These are phyloP conservation scores for Phytophthora pistaciae DNA, from an alignment of 352 stramenopile species.

Conservation along the genomic window DNA sequence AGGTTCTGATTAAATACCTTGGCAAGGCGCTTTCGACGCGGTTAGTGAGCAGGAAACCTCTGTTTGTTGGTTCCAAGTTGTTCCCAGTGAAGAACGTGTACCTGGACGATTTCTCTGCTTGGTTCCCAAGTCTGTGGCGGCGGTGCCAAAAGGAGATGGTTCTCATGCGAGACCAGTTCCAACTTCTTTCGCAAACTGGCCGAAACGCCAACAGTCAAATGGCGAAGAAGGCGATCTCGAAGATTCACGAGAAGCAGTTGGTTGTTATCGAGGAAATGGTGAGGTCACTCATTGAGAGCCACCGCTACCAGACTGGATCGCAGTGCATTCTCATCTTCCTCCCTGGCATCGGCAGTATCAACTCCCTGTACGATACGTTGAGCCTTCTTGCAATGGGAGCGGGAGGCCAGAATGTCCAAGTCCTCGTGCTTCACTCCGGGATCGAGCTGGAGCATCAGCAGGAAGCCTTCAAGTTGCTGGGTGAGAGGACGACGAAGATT, in stretches of 20 bases:
- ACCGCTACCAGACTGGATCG: constrained; percentile 41
- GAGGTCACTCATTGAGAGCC: constrained; percentile 56
- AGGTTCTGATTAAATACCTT: constrained; percentile 93
- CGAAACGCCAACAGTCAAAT: constrained; percentile 56
- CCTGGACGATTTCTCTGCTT: constrained; percentile 54
- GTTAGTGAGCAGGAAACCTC: constrained; percentile 61
- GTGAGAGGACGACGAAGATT: constrained; percentile 85
- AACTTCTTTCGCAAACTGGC: constrained; percentile 35
- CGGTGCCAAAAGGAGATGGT: constrained; percentile 53
- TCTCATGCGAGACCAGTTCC: constrained; percentile 53
- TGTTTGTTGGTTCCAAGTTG: constrained; percentile 88
- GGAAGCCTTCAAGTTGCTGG: constrained; percentile 64
- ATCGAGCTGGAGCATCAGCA: constrained; percentile 84
- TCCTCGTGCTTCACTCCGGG: constrained; percentile 75
- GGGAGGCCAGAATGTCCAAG: constrained; percentile 42
- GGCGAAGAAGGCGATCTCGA: constrained; percentile 57
- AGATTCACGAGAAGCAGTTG: constrained; percentile 75
- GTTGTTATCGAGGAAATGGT: constrained; percentile 67
- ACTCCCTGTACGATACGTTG: constrained; percentile 83
- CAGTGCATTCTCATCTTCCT: constrained; percentile 97
- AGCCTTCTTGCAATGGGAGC: constrained; percentile 36
- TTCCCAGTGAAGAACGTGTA: constrained; percentile 77
- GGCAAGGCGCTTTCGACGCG: constrained; percentile 59
- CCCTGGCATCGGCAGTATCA: constrained; percentile 95
- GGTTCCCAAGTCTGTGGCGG: constrained; percentile 53